A percentile compares a stretch with the other conserved stretches of the same genome.
These are phyloP conservation scores for Monosporascus ibericus DNA, from an alignment of 2,329 filamentous ascomycete genomes.

Conservation along the genomic window DNA sequence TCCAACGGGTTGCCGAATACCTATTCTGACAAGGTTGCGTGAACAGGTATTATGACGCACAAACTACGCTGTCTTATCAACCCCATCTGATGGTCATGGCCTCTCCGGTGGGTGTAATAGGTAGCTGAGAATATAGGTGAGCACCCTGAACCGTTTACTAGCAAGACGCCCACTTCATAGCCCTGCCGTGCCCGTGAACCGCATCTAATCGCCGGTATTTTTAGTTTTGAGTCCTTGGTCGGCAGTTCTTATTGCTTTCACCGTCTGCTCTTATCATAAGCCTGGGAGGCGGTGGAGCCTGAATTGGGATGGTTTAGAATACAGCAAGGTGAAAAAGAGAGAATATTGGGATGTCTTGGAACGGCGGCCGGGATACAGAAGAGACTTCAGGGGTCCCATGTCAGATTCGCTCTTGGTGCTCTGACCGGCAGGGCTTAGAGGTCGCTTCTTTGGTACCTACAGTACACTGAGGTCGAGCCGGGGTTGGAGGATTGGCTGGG, in stretches of 20 bases:
- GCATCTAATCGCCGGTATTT: slow-evolving; percentile 13
- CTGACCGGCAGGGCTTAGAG: slow-evolving; percentile 25
- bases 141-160: slow-evolving; percentile 9
- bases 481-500: slow-evolving; percentile 11
- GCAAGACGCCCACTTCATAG: slow-evolving; percentile 4
- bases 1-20: not conserved
- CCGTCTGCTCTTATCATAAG: slow-evolving; percentile 23
- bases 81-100: not conserved
- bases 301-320: slow-evolving; percentile 18
- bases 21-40: not conserved
- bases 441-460: slow-evolving; percentile 17
- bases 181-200: slow-evolving; percentile 7
- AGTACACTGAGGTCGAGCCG: slow-evolving; percentile 8
- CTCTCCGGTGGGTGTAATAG: not conserved
- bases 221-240: slow-evolving; percentile 15
- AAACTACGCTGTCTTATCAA: not conserved
- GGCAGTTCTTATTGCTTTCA: slow-evolving; percentile 16
- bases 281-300: slow-evolving; percentile 20
- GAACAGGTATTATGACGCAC: not conserved
- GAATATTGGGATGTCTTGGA: slow-evolving; percentile 11
- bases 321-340: not conserved
- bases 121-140: slow-evolving; percentile 9
- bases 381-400: slow-evolving; percentile 20
- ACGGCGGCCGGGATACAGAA: slow-evolving; percentile 26
- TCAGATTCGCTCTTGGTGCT: slow-evolving; percentile 21